Evolutionary conservation across 2,329 filamentous ascomycete species (phyloP).

Genomic region (Claviceps sp.): DNA sequence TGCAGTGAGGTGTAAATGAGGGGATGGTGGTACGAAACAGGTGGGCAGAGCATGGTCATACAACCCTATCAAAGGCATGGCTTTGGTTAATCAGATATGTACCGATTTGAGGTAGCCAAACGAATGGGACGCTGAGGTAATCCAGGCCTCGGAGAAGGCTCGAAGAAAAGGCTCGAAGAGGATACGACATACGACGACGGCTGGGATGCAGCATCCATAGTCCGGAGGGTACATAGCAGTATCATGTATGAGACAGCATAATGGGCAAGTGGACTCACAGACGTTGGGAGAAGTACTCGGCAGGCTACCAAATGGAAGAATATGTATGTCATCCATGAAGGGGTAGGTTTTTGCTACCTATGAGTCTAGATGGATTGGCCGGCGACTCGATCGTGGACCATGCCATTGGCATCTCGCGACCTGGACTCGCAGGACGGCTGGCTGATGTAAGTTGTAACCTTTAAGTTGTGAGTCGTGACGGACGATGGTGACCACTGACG

Average conservation of each 20-base stretch:
- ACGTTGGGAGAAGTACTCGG: background rate
- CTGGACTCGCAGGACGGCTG: no score
- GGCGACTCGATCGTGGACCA: no score
- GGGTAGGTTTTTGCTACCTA: background rate
- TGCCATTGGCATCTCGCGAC: background rate
- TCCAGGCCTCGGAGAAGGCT: background rate
- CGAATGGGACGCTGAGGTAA: slow-evolving; percentile 20
- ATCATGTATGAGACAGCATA: background rate
- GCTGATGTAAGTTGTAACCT: background rate
- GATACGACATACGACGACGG: background rate
- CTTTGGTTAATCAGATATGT: slow-evolving; percentile 4
- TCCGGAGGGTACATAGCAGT: background rate
- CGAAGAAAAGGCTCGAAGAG: background rate
- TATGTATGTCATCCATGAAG: no score
- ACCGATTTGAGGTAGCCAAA: background rate
- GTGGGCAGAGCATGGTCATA: background rate
- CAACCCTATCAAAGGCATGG: background rate
- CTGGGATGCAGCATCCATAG: background rate
- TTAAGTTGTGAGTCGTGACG: background rate
- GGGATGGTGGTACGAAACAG: slow-evolving; percentile 1
- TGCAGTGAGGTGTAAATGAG: slow-evolving; percentile 12
- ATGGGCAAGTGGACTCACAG: background rate
- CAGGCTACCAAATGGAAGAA: background rate
- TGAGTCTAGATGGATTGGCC: no score
- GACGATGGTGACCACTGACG: background rate